Evolutionary conservation across 169 alveolate species (phyloP), one percentile per base, ranked within the genome.

Genomic region (Plasmodium gonderi): DNA sequence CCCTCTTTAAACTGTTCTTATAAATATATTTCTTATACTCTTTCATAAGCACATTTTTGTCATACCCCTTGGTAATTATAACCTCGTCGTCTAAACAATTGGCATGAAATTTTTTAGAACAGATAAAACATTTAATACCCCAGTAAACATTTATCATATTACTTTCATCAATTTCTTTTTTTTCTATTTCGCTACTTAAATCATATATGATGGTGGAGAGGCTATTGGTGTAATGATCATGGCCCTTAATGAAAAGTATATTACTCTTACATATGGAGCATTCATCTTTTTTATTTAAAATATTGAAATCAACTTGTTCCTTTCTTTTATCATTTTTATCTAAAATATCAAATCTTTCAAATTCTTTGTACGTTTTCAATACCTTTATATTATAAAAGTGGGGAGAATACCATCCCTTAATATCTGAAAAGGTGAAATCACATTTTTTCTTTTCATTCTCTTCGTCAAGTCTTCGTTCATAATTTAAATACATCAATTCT

Each of bases 381-480:
- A 85, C 80, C 49, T 85, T 85, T 36, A 85, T 85, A 75, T 85
- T 85, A 45, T 85, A 85, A 78, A 85, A 85, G 79, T 85, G 65
- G 29, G 92, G 92, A 11, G 92, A 85, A 85, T 85, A 85, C 92
- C 92, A 85, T 1, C 92, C 92, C 38, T 85, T 85, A 8, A 75
- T 31, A 85, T 85, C 92, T 49, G 92, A 85, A 65, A 54, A 85
- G 26, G 68, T 64, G 26, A 85, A 64, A 54, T 75, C 89, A 65
- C 20, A 20, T 85, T 60, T 85, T 38, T 83, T 83, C 33, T 83
- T 83, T 14, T 14, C 69, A 72, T 47, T 74, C 40, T 83, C 83
- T 8, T 80, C 91, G 9, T 83, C 76, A 14, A 83, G 36, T 2
- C n/a, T 44, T 45, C 6, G 54, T 23, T 47, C 75, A 44, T 83